phyloP scores from a whole-genome alignment of 257 asterid genomes.

The Salvia hispanica region DNA sequence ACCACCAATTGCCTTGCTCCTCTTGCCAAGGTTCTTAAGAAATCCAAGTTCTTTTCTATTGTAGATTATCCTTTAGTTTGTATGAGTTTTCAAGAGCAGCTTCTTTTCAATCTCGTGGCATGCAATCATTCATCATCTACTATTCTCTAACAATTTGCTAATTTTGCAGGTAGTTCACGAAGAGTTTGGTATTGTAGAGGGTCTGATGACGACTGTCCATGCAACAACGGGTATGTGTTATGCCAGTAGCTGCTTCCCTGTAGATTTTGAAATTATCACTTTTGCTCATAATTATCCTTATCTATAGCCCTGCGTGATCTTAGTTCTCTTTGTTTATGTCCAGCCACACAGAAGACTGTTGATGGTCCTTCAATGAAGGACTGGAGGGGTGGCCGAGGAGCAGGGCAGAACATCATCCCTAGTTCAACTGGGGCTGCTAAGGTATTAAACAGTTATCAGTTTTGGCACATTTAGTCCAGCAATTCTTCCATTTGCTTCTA shows the following conservation, averaged over 20 bases:
- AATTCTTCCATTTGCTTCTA: neutral
- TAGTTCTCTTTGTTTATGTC: slow-evolving; percentile 34
- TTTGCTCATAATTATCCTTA: slow-evolving; percentile 17
- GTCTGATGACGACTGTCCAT: slow-evolving; percentile 98
- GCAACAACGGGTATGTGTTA: slow-evolving; percentile 81
- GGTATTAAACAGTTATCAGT: slow-evolving; percentile 46
- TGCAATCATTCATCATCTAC: neutral
- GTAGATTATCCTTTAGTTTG: neutral
- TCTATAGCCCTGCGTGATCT: slow-evolving; percentile 30
- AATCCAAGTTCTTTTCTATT: slow-evolving; percentile 1
- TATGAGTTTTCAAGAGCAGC: neutral
- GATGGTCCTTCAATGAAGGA: slow-evolving; percentile 99
- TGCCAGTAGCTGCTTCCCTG: slow-evolving; percentile 10
- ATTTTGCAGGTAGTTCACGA: slow-evolving; percentile 85
- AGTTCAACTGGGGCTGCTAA: slow-evolving; percentile 99
- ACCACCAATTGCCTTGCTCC: slow-evolving; percentile 99
- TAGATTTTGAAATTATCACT: neutral
- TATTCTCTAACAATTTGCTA: slow-evolving; percentile 14
- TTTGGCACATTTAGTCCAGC: neutral
- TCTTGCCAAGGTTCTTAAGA: slow-evolving; percentile 78
- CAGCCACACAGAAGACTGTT: slow-evolving; percentile 98
- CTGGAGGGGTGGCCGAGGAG: slow-evolving; percentile 99
- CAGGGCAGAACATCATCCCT: slow-evolving; percentile 95
- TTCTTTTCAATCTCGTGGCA: slow-evolving; percentile 5
- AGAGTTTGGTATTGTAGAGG: slow-evolving; percentile 95